Evolutionary conservation across 352 stramenopile species (phyloP), one percentile per base, ranked within the genome.

Genomic region (Phytophthora hybrid): DNA sequence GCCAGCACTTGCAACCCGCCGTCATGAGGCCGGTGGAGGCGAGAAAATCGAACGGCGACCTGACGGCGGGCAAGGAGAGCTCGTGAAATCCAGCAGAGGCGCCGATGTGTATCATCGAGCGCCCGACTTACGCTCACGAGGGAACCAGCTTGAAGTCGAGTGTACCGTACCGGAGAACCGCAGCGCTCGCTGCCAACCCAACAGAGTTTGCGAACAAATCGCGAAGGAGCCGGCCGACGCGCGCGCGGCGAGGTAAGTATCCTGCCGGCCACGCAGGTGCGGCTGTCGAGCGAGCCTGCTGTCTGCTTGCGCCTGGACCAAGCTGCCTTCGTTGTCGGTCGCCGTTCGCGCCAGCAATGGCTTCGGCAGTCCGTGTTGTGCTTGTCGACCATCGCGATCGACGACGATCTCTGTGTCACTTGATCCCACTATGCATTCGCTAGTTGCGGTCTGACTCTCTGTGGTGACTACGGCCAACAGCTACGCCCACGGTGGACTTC

Each of bases 381-480:
- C 37, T 44, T 71, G 68, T 46, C 63, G 29, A 67, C 63, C 51
- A 44, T 37, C 51, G 46, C 71, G 66, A 78, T 69, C 53, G 47
- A 73, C 62, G 63, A 80, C 63, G 37, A 41, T 14, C 13, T 4
- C 69, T 74, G 73, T 71, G 72, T 76, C 66, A 76, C 18, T 18
- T 6, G 14, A 65, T 78, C 63, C 69, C 59, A 80, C 69, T 77
- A 21, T 80, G 23, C 37, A 75, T 80, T 74, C 69, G 66, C 63
- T 80, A 77, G 73, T 69, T 70, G 63, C 19, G 39, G 52, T 69
- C 69, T 69, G 64, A 74, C 69, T 80, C 67, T 57, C 16, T 14
- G 4, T 19, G 39, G 66, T 63, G 59, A 74, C 59, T 57, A 63
- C 58, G 31, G 39, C 69, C 47, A 76, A 39, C 18, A 64, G 66